Evolutionary conservation across 2,329 filamentous ascomycete genomes (phyloP).

Genomic region (Cladophialophora exuberans): DNA sequence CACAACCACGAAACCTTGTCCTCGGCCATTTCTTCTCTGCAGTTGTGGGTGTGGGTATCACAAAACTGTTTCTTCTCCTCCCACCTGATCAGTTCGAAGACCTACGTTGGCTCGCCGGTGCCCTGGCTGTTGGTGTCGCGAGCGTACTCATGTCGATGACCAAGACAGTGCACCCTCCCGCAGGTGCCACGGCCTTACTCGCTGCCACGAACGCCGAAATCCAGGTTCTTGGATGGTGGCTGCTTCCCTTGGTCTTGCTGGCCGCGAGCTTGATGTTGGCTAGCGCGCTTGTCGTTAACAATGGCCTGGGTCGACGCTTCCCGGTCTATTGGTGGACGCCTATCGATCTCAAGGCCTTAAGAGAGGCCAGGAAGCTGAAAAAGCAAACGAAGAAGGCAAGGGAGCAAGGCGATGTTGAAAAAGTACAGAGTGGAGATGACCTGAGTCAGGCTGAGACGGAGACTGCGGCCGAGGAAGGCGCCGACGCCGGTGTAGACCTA

Average conservation of each 20-base stretch:
- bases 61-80: conserved; percentile 66
- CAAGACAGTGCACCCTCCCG: conserved; percentile 73
- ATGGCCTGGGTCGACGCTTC: conserved; percentile 64
- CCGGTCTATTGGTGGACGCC: conserved; percentile 65
- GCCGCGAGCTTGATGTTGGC: conserved; percentile 64
- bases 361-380: conserved; percentile 14
- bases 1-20: conserved; percentile 72
- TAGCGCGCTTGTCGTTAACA: conserved; percentile 69
- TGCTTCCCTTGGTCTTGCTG: conserved; percentile 66
- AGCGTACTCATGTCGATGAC: conserved; percentile 70
- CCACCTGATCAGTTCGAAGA: conserved; percentile 46
- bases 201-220: conserved; percentile 63
- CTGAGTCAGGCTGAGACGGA: conserved; percentile 19
- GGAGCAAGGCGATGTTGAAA: conserved; percentile 12
- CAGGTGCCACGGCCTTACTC: conserved; percentile 72
- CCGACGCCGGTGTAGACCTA: background rate
- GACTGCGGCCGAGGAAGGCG: background rate
- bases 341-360: conserved; percentile 26
- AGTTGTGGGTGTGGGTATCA: conserved; percentile 62
- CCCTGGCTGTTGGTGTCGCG: conserved; percentile 66
- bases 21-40: conserved; percentile 68
- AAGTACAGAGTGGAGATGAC: background rate
- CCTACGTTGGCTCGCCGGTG: conserved; percentile 66
- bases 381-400: background rate
- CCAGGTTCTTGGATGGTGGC: conserved; percentile 66